Percentiles rank a stretch among this genome's conserved stretches.
Evolutionary conservation across 2,329 filamentous ascomycete genomes (phyloP).

Genomic region (Celoporthe dispersa): DNA sequence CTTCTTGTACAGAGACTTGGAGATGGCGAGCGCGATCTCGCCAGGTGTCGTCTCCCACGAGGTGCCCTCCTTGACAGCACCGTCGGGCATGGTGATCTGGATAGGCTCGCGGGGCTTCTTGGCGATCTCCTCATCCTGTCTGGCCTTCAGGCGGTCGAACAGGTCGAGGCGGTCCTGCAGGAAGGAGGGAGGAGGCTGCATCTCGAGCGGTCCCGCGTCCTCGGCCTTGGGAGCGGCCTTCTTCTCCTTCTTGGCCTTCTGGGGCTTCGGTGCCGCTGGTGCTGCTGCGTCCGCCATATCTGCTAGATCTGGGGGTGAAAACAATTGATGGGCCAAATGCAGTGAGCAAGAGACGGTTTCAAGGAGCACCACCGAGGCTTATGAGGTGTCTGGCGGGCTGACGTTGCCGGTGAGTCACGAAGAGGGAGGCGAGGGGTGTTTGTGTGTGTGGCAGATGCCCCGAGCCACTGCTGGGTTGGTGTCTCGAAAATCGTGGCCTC

Average conservation of each 20-base stretch:
- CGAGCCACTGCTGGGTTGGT: background rate
- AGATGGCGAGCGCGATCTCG: constrained; percentile 77
- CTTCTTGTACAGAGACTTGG: constrained; percentile 82
- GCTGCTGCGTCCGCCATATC: constrained; percentile 27
- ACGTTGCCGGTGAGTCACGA: constrained; percentile 21
- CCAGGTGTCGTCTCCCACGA: constrained; percentile 92
- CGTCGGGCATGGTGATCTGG: constrained; percentile 73
- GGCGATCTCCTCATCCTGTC: constrained; percentile 77
- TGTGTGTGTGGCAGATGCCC: background rate
- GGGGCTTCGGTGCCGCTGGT: constrained; percentile 31
- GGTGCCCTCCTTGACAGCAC: constrained; percentile 72
- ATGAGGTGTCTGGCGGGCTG: background rate
- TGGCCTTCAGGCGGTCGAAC: constrained; percentile 86
- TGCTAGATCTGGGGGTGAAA: background rate
- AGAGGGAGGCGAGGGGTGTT: background rate
- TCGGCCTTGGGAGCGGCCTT: constrained; percentile 44
- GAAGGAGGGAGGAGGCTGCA: constrained; percentile 69
- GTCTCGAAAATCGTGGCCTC: constrained; percentile 28
- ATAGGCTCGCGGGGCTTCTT: constrained; percentile 75
- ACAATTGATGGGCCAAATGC: background rate
- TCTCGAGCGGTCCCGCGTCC: constrained; percentile 50
- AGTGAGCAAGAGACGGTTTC: background rate
- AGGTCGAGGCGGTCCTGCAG: constrained; percentile 82
- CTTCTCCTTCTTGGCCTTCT: constrained; percentile 55
- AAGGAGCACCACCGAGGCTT: constrained; percentile 1